A percentile compares a stretch with the other conserved stretches of the same genome.
Evolutionary conservation across 495 filamentous ascomycete species (phyloP).

Genomic region (Podospora sp.): DNA sequence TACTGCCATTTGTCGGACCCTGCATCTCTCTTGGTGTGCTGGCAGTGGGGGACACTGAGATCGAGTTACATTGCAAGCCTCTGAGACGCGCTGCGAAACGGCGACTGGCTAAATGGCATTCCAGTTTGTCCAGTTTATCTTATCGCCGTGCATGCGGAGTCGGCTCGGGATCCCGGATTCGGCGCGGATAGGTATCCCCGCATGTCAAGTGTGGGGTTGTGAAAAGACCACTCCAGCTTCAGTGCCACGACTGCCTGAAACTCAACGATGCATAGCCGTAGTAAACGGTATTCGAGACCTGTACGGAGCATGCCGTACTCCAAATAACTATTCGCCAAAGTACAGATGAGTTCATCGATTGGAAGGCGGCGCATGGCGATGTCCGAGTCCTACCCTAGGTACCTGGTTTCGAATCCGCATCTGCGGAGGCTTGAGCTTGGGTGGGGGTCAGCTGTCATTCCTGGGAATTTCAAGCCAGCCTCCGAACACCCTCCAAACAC

Average conservation of each 20-base stretch:
- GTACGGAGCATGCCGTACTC: no score
- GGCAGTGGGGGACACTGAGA: conserved; percentile 8
- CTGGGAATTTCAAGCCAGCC: no score
- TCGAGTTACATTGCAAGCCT: conserved; percentile 4
- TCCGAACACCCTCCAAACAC: no score
- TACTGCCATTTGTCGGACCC: conserved; percentile 7
- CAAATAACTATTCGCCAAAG: no score
- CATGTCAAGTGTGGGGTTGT: conserved; percentile 1
- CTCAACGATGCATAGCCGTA: no score
- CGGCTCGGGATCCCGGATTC: conserved; percentile 11
- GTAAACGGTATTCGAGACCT: no score
- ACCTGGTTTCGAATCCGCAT: no score
- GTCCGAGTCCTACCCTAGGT: no score
- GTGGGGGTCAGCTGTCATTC: neutral
- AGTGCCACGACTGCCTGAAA: no score
- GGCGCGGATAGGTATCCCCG: neutral
- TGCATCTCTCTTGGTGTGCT: conserved; percentile 1
- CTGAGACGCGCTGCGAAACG: neutral
- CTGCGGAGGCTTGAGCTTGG: neutral
- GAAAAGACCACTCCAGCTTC: neutral
- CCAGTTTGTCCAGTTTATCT: conserved; percentile 6
- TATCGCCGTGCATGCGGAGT: neutral
- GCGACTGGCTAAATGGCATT: neutral
- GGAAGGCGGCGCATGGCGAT: no score
- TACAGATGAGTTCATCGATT: no score